A percentile compares a stretch with the other conserved stretches of the same genome.
These are phyloP conservation scores for Gentiana macrophylla DNA, from an alignment of 257 asterid species.

Conservation along the genomic window DNA sequence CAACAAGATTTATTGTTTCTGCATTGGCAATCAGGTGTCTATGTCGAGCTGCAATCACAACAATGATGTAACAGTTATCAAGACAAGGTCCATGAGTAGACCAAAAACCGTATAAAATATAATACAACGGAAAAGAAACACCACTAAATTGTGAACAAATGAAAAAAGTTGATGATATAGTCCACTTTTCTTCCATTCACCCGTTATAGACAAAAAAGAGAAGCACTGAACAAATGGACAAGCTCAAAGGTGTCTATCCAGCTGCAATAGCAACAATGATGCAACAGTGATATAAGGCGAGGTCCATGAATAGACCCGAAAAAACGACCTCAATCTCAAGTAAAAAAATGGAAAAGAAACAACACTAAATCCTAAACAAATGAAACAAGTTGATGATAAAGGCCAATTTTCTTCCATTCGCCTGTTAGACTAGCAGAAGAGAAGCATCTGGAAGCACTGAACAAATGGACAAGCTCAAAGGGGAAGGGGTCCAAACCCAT, in stretches of 20 bases:
- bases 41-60: slow-evolving; percentile 51
- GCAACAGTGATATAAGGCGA: too few species aligned
- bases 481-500: too few species aligned
- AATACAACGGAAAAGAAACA: background rate
- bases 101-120: background rate
- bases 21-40: slow-evolving; percentile 36
- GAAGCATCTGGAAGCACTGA: background rate
- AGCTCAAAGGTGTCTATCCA: background rate
- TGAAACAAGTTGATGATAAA: too few species aligned
- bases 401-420: too few species aligned
- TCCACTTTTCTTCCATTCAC: background rate
- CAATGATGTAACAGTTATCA: slow-evolving; percentile 2
- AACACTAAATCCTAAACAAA: too few species aligned
- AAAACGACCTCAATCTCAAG: too few species aligned
- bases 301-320: too few species aligned
- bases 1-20: slow-evolving; percentile 43
- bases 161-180: background rate
- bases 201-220: background rate
- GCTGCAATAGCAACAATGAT: too few species aligned
- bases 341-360: too few species aligned
- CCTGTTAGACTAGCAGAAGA: too few species aligned
- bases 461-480: background rate
- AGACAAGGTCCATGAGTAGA: background rate
- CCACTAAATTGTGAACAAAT: background rate
- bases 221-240: background rate